Evolutionary conservation across 805 yeast genomes (phyloP).

Genomic region (Candida krabiensis): DNA sequence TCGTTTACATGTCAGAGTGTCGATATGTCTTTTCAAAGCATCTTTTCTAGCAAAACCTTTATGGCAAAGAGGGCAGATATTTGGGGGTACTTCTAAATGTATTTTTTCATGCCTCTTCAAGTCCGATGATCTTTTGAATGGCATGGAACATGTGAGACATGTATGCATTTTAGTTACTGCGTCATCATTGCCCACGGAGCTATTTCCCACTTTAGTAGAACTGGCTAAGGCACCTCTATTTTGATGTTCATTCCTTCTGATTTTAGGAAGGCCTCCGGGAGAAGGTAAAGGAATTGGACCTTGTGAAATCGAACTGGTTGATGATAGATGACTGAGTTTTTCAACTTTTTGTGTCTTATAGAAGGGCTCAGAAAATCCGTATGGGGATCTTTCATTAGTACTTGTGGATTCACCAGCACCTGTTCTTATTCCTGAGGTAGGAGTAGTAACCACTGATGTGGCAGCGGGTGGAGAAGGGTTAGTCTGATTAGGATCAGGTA

Average conservation of each 20-base stretch:
- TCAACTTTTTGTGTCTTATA: background rate
- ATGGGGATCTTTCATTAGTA: background rate
- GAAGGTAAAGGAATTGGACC: background rate
- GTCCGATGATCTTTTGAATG: constrained; percentile 68
- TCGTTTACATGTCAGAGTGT: constrained; percentile 72
- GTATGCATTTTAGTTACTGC: constrained; percentile 30
- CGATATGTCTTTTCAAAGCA: constrained; percentile 73
- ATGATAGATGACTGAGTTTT: background rate
- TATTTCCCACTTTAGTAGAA: background rate
- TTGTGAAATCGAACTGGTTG: constrained; percentile 1
- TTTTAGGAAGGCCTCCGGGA: background rate
- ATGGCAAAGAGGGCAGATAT: constrained; percentile 73
- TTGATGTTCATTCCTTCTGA: constrained; percentile 30
- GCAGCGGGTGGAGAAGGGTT: constrained; percentile 1
- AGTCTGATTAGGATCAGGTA: constrained; percentile 3
- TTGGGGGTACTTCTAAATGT: constrained; percentile 69
- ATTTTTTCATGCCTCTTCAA: constrained; percentile 75
- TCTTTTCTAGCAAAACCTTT: constrained; percentile 84
- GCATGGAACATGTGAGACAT: constrained; percentile 60
- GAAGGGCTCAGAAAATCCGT: background rate
- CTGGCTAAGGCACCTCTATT: background rate
- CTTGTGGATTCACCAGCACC: background rate
- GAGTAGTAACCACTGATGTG: background rate
- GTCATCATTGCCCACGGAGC: constrained; percentile 26
- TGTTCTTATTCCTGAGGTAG: background rate